Evolutionary conservation across 2,329 filamentous ascomycete species (phyloP), one percentile per base, ranked within the genome.

Genomic region (Aspergillus sp.): DNA sequence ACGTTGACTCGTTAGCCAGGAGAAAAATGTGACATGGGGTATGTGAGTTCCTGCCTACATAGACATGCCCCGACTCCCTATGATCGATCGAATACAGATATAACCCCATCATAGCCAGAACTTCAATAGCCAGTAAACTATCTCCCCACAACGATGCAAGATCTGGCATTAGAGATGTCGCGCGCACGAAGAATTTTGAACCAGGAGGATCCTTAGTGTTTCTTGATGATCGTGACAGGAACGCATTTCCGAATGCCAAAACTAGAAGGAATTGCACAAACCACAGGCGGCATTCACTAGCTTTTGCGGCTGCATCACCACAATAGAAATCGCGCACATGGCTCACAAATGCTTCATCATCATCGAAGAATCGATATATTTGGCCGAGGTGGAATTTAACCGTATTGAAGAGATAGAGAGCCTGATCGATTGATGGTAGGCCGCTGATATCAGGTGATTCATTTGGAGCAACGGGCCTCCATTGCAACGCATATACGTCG

Each of bases 51-150:
- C 20, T 22, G 20, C 20, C 20, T 56, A 66, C 62, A 48, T 64
- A 59, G 17, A 62, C 43, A 46, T 63, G 61, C 1, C 63, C 67
- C 3, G 60, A 62, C 27, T 71, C 69, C 37, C 69, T 60, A 20
- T 68, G 57, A 38, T 71, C 66, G 13, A 69, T 68, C 2, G 65
- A 66, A 30, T 67, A 72, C 2, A 71, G 49, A 46, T 70, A 72
- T 13, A 72, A 41, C 0, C 61, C 68, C 10, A 57, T 60, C 49
- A 71, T 50, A 4, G 68, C 65, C n/a, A 70, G 43, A 4, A 68
- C 62, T 42, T 72, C 67, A 32, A 69, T 66, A 2, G 62, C 67
- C 42, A 70, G 33, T 13, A 72, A 43, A 5, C 66, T 67, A 43
- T 71, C 63, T 43, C 67, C 66, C 61, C 67, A 70, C 1, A 70